phyloP scores from a whole-genome alignment of 345 rosid genomes.

The Cochlearia excelsa region DNA sequence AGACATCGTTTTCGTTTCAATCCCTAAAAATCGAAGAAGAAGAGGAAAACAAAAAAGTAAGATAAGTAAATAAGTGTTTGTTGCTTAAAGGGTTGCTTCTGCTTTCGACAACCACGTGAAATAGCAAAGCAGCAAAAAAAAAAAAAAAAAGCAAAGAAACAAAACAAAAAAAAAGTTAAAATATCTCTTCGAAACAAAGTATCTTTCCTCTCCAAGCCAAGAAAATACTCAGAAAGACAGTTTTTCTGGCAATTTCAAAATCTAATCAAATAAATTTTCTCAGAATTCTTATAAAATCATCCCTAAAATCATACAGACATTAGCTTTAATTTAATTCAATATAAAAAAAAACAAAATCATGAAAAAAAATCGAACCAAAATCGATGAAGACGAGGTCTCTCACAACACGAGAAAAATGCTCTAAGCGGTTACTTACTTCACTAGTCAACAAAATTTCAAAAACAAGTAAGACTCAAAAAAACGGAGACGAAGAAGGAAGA shows the following conservation, averaged over 20 bases:
- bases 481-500: slow-evolving; percentile 12
- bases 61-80: slow-evolving; percentile 6
- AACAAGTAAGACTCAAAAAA: slow-evolving; percentile 21
- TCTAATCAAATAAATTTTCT: background rate
- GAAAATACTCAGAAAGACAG: slow-evolving; percentile 9
- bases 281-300: slow-evolving; percentile 10
- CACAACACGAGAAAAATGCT: slow-evolving; percentile 11
- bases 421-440: slow-evolving; percentile 12
- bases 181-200: slow-evolving; percentile 24
- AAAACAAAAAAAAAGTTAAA: slow-evolving; percentile 1
- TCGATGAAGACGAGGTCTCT: slow-evolving; percentile 9
- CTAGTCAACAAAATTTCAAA: slow-evolving; percentile 35
- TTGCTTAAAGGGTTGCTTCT: slow-evolving; percentile 31
- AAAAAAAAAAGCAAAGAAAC: background rate
- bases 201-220: slow-evolving; percentile 11
- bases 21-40: slow-evolving; percentile 8
- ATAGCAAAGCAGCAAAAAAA: slow-evolving; percentile 9
- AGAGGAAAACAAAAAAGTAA: background rate
- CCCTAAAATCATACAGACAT: slow-evolving; percentile 1
- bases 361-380: background rate
- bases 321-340: slow-evolving; percentile 1
- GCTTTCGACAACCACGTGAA: slow-evolving; percentile 39
- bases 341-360: background rate
- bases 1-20: slow-evolving; percentile 43
- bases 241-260: background rate